Evolutionary conservation across 2,329 filamentous ascomycete genomes (phyloP), one percentile per base, ranked within the genome.

Genomic region (Teratosphaeriaceae sp.): DNA sequence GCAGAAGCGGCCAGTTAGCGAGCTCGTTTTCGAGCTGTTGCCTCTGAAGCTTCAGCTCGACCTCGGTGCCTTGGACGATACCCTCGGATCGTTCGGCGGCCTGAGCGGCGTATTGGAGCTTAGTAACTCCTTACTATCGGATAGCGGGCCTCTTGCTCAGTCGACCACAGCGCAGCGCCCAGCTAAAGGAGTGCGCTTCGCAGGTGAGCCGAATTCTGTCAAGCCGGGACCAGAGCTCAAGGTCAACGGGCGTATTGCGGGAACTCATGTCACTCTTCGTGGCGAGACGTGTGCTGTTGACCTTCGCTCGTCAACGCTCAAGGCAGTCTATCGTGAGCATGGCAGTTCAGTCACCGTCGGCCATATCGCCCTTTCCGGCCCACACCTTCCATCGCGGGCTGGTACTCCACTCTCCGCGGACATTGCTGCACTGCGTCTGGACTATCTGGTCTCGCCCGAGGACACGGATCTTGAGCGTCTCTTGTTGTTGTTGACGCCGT

Each of bases 81-180:
- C 86, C 0, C 80, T 97, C 46, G 79, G 80, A 43, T 88, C 86
- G 74, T 89, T 96, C 64, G 92, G 92, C 26, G 92, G 92, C 0
- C 70, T 98, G 33, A 95, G 89, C 62, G 88, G 88, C 51, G 84
- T 98, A 40, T 70, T 98, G 33, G 94, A 92, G 55, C 78, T 96
- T 61, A 86, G 88, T 49, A 85, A 78, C 46, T 95, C 90, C 0
- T 84, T 94, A 49, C 79, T 83, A 9, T 88, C 85, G 1, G 84
- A 78, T 46, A 75, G 67, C 58, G 60, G 52, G 42, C n/a, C 21
- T 21, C 23, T 39, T 7, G 43, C 15, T 33, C 61, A 64, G 11
- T 48, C 62, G 16, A 62, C 60, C 12, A 54, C 61, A 12, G 57
- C 58, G 56, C 65, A 47, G 57, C 47, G 67, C 15, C n/a, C 39